These are phyloP conservation scores for Mimosa pudica DNA, from an alignment of 306 rosid species.

Conservation along the genomic window DNA sequence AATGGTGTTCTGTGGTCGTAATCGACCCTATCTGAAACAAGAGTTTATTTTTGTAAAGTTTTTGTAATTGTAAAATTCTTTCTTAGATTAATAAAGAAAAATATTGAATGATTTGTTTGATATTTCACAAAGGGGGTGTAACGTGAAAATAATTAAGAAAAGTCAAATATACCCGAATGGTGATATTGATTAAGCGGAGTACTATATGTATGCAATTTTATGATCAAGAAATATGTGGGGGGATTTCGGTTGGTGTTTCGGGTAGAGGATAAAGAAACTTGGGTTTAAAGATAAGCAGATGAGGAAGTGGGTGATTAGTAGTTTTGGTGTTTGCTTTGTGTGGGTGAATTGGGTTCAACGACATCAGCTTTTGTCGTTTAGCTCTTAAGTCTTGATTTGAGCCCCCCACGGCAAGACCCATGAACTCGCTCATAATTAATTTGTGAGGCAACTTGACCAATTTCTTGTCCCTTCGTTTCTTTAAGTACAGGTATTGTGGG, in stretches of 20 bases:
- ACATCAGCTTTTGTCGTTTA: slow-evolving; percentile 36
- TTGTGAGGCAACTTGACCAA: neutral
- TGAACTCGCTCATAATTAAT: neutral
- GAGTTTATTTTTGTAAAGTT: too few species aligned
- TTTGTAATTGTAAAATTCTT: too few species aligned
- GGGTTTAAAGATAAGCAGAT: neutral
- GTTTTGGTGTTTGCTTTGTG: slow-evolving; percentile 40
- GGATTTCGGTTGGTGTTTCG: slow-evolving; percentile 13
- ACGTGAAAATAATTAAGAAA: neutral
- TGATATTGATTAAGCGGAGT: neutral
- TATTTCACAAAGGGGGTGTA: neutral
- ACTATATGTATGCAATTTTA: neutral
- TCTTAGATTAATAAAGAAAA: too few species aligned
- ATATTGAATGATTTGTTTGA: neutral
- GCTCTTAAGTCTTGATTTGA: slow-evolving; percentile 19
- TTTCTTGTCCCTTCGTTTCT: neutral
- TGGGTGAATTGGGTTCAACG: slow-evolving; percentile 35
- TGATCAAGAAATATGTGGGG: slow-evolving; percentile 3
- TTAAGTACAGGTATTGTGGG: neutral
- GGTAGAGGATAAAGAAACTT: neutral
- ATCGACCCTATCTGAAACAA: too few species aligned
- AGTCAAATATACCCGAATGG: neutral
- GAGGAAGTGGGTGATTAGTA: neutral
- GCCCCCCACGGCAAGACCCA: neutral
- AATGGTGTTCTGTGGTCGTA: too few species aligned